Evolutionary conservation across 805 yeast species (phyloP).

Genomic region (Ogataea corticis): DNA sequence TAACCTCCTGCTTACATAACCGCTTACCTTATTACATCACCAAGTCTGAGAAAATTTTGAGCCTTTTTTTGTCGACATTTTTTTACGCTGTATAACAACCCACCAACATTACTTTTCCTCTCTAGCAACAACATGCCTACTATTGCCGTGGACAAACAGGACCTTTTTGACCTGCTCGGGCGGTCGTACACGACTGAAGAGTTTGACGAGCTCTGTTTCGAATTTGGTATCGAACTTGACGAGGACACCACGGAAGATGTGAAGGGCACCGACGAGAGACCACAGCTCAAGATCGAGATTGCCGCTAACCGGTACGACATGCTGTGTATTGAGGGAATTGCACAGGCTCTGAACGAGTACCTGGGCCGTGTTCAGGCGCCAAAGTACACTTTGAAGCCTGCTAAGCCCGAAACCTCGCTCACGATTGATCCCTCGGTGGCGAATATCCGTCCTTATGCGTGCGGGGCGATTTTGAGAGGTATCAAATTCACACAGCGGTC

Average conservation of each 20-base stretch:
- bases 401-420: constrained; percentile 60
- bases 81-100: neutral
- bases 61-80: too few relatives aligned
- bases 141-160: constrained; percentile 91
- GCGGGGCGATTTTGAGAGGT: constrained; percentile 89
- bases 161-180: constrained; percentile 79
- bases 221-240: constrained; percentile 95
- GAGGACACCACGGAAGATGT: constrained; percentile 91
- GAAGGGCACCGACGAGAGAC: constrained; percentile 75
- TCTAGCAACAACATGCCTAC: constrained; percentile 77
- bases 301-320: constrained; percentile 99
- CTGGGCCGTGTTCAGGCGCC: constrained; percentile 72
- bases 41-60: neutral
- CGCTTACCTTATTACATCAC: neutral
- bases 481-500: constrained; percentile 78
- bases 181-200: constrained; percentile 76
- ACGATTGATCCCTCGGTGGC: constrained; percentile 75
- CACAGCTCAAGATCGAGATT: constrained; percentile 94
- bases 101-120: constrained; percentile 4
- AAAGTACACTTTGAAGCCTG: constrained; percentile 58
- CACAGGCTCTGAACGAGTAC: constrained; percentile 90
- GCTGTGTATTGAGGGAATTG: constrained; percentile 97
- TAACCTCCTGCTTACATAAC: too few relatives aligned
- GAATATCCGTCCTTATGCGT: constrained; percentile 85
- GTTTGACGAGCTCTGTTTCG: constrained; percentile 95